A percentile compares a stretch with the other conserved stretches of the same genome.
Conservation (phyloP, 169 alveolate species). For the Cryptosporidium meleagridis region DNA sequence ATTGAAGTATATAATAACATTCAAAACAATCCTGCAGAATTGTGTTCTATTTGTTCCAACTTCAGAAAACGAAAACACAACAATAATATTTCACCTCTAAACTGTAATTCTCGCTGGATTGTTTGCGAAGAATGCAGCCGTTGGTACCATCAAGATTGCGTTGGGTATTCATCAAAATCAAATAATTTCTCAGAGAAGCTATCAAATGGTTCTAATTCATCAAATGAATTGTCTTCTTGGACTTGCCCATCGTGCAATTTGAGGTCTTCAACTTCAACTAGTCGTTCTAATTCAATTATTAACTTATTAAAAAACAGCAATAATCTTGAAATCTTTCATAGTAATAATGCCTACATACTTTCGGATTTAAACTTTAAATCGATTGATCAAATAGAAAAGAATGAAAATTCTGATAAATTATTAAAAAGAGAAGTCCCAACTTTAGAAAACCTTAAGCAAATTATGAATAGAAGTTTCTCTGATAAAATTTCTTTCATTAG, state of each 20-base stretch:
- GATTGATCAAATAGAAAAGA: not conserved
- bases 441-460: not conserved
- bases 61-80: not conserved
- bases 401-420: not conserved
- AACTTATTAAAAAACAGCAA: not conserved
- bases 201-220: not conserved
- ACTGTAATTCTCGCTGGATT: conserved; percentile 1
- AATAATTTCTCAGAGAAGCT: not conserved
- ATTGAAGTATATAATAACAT: conserved; percentile 21
- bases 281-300: not conserved
- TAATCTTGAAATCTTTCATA: conserved; percentile 7
- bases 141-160: conserved; percentile 58
- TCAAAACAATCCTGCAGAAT: conserved; percentile 34
- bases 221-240: conserved; percentile 3
- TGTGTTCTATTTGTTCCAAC: conserved; percentile 51
- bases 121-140: conserved; percentile 61
- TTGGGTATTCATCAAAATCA: not conserved
- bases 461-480: not conserved
- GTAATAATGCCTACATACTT: conserved; percentile 16
- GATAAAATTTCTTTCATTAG: conserved; percentile 4
- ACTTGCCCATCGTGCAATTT: conserved; percentile 34
- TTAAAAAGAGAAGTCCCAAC: conserved; percentile 36
- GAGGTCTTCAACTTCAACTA: conserved; percentile 13
- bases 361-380: not conserved
- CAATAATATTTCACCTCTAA: not conserved